Conservation (phyloP, 371 early-diverging fungal species). For the Dichotomocladium elegans region DNA sequence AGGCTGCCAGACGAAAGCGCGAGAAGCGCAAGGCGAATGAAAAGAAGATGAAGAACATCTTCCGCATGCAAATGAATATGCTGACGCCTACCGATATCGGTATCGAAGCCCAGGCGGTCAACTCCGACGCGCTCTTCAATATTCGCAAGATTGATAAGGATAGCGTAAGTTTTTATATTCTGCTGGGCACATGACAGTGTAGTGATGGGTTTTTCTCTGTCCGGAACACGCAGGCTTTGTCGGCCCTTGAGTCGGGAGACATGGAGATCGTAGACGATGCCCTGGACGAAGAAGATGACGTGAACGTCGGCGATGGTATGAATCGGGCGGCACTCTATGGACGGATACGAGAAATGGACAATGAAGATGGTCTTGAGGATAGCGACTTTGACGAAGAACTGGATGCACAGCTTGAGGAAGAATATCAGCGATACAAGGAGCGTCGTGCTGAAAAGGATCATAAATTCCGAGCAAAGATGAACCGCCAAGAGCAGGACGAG, state of each 20-base stretch:
- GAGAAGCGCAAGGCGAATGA: constrained; percentile 65
- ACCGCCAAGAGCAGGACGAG: constrained; percentile 63
- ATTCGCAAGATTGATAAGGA: constrained; percentile 55
- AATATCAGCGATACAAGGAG: constrained; percentile 69
- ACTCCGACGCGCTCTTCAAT: constrained; percentile 58
- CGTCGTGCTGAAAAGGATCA: constrained; percentile 74
- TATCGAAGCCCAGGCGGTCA: constrained; percentile 67
- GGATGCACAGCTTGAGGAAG: constrained; percentile 72
- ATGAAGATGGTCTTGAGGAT: constrained; percentile 36
- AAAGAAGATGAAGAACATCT: constrained; percentile 77
- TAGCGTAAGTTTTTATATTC: constrained; percentile 20
- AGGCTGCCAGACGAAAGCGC: constrained; percentile 54
- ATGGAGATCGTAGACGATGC: constrained; percentile 54
- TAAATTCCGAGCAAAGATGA: constrained; percentile 66
- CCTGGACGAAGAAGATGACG: constrained; percentile 31
- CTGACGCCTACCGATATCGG: constrained; percentile 85
- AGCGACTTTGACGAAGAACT: constrained; percentile 52
- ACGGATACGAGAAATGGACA: constrained; percentile 34
- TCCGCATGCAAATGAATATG: constrained; percentile 92
- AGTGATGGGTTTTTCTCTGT: too few relatives aligned
- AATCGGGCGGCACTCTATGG: constrained; percentile 29
- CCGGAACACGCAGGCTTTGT: constrained; percentile 34
- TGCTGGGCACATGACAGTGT: too few relatives aligned
- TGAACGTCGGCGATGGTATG: constrained; percentile 28
- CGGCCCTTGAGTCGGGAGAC: constrained; percentile 50